Evolutionary conservation across 805 yeast genomes (phyloP).

Genomic region (Ogataea ramenticola): DNA sequence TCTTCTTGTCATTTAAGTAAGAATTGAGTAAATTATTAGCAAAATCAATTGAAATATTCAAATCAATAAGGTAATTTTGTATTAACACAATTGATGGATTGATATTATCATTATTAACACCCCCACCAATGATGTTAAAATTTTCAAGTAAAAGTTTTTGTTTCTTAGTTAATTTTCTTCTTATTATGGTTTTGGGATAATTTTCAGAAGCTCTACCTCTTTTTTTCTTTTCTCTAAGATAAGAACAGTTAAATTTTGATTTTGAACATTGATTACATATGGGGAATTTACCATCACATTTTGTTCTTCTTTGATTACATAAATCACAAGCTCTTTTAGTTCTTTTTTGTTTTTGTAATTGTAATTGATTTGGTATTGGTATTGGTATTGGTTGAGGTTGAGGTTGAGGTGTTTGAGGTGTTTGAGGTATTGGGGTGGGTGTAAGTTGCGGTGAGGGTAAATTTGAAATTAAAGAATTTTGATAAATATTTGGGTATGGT

Average conservation of each 20-base stretch:
- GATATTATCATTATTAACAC: too few relatives aligned
- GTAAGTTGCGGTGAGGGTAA: too few relatives aligned
- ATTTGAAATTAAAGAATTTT: too few relatives aligned
- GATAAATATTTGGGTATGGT: too few relatives aligned
- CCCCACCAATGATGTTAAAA: too few relatives aligned
- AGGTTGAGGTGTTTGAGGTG: not conserved
- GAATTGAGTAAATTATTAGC: not conserved
- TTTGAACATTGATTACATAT: slow-evolving; percentile 33
- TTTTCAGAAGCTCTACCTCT: slow-evolving; percentile 40
- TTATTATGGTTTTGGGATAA: slow-evolving; percentile 27
- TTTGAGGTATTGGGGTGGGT: too few relatives aligned
- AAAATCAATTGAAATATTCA: not conserved
- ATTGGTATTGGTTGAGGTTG: too few relatives aligned
- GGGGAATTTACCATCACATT: slow-evolving; percentile 40
- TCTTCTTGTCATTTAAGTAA: not conserved
- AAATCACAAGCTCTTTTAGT: slow-evolving; percentile 37
- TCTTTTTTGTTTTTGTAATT: slow-evolving; percentile 9
- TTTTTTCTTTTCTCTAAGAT: slow-evolving; percentile 34
- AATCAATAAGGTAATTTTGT: not conserved
- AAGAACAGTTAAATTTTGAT: slow-evolving; percentile 29
- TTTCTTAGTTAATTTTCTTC: slow-evolving; percentile 18
- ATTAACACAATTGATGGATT: not conserved
- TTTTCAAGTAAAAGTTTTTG: slow-evolving; percentile 5
- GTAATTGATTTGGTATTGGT: too few relatives aligned
- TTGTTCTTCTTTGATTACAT: slow-evolving; percentile 38